Evolutionary conservation across 176 grass and related monocot species (phyloP), one percentile per base, ranked within the genome.

Genomic region (Saccharum spontaneum): DNA sequence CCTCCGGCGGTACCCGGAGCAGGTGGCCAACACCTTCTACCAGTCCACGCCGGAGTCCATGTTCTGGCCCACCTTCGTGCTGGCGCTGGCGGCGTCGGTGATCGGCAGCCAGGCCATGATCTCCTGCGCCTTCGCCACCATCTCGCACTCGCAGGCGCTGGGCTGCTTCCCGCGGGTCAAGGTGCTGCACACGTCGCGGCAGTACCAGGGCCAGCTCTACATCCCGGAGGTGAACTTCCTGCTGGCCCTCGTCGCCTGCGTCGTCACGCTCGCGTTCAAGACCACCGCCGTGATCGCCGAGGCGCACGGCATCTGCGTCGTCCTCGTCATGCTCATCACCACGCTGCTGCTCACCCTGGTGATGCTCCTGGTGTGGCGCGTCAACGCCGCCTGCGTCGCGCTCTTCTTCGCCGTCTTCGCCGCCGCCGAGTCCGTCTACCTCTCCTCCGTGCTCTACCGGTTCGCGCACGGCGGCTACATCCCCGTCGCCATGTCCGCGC

Each of bases 41-140:
- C 63, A 39, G 22, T 93, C 94, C 5, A 93, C 89, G 17, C 94
- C 94, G 0, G 1, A 1, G 34, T 1, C 22, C 17, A 55, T 97
- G 9, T 93, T 87, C 82, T 91, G 88, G 94, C 91, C 91, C 0
- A 91, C 82, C 8, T 78, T 93, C 26, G 84, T 86, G 12, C 84
- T 97, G 1, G 91, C 91, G 30, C 60, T 97, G 3, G 83, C 78
- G 4, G 66, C 91, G 2, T 88, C 94, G 6, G 76, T 93, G 5
- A 69, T 97, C 18, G 91, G 88, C 3, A 93, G 91, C 84, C 91
- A 97, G 68, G 89, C 94, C 71, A 93, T 97, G 91, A 97, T 93
- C 40, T 91, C 91, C 5, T 90, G 89, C 48, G 73, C 94, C 24
- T 93, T 93, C 59, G 80, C 94, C 33, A 97, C 92, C 76, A 83